These are phyloP conservation scores for Prunus yedoensis DNA, from an alignment of 331 rosid species.

Conservation along the genomic window DNA sequence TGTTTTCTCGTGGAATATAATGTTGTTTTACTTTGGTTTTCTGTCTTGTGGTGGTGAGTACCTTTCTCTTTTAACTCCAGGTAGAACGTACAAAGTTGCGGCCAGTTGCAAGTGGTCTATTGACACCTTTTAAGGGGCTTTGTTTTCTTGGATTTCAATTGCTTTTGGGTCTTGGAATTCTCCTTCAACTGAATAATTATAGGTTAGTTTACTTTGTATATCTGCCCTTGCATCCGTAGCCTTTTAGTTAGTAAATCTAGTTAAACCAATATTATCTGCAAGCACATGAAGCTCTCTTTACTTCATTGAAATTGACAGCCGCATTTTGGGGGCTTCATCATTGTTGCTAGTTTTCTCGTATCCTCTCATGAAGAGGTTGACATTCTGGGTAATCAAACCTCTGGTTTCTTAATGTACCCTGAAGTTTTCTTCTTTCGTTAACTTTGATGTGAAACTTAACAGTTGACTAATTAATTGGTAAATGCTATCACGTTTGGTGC, in stretches of 20 bases:
- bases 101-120: conserved; percentile 84
- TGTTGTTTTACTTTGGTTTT: neutral
- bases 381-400: conserved; percentile 66
- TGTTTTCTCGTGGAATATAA: conserved; percentile 1
- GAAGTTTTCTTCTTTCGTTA: conserved; percentile 3
- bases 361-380: conserved; percentile 92
- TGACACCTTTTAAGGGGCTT: conserved; percentile 87
- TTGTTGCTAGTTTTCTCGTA: conserved; percentile 88
- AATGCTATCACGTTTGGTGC: conserved; percentile 27
- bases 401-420: neutral
- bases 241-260: neutral
- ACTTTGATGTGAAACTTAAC: conserved; percentile 20
- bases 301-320: conserved; percentile 45
- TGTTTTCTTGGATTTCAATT: conserved; percentile 87
- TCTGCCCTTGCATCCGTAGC: neutral
- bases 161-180: conserved; percentile 82
- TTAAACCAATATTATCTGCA: neutral
- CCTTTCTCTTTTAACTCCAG: conserved; percentile 37
- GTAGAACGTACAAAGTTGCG: conserved; percentile 87
- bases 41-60: neutral
- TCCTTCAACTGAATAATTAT: conserved; percentile 71
- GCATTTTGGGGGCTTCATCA: conserved; percentile 82
- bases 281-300: neutral
- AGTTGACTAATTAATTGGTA: conserved; percentile 15
- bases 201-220: conserved; percentile 52